Percentiles rank a stretch among this genome's conserved stretches.
These are phyloP conservation scores for Gomphus sp. DNA, from an alignment of 1,284 basidiomycete genomes.

Conservation along the genomic window DNA sequence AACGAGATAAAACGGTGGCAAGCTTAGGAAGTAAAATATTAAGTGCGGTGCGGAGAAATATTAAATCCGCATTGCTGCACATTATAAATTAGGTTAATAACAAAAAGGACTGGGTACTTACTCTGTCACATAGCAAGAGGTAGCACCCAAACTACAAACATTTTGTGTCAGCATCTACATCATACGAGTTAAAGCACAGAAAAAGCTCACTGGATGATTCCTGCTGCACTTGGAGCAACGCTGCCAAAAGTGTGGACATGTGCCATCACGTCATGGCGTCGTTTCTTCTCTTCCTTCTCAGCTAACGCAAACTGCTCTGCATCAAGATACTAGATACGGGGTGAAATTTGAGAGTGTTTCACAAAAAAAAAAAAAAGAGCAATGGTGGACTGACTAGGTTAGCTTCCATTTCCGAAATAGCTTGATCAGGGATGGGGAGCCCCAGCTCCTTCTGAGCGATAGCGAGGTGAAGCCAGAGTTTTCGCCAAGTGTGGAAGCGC, in stretches of 20 bases:
- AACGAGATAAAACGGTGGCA: conserved; percentile 81
- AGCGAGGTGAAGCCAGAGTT: conserved; percentile 94
- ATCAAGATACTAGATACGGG: conserved; percentile 57
- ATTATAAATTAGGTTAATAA: neutral
- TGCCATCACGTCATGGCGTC: conserved; percentile 99
- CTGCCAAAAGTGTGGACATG: conserved; percentile 96
- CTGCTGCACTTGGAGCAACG: conserved; percentile 91
- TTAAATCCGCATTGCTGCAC: conserved; percentile 88
- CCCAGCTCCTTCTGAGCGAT: conserved; percentile 96
- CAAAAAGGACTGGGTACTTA: conserved; percentile 30
- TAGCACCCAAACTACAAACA: conserved; percentile 74
- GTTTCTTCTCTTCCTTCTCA: conserved; percentile 91
- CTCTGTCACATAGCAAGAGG: conserved; percentile 99
- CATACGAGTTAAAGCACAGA: neutral
- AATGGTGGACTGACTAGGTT: conserved; percentile 60
- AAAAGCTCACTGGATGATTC: conserved; percentile 88
- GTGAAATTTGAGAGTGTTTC: neutral
- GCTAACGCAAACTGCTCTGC: conserved; percentile 89
- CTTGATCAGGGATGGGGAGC: conserved; percentile 81
- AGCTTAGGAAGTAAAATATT: conserved; percentile 83
- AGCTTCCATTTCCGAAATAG: conserved; percentile 88
- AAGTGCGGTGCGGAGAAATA: conserved; percentile 87
- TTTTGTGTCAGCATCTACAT: neutral
- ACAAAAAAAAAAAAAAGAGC: neutral
- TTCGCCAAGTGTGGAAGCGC: conserved; percentile 94